A percentile compares a stretch with the other conserved stretches of the same genome.
phyloP scores from a whole-genome alignment of 805 yeast species.

The Maudiozyma serrabonitensis region DNA sequence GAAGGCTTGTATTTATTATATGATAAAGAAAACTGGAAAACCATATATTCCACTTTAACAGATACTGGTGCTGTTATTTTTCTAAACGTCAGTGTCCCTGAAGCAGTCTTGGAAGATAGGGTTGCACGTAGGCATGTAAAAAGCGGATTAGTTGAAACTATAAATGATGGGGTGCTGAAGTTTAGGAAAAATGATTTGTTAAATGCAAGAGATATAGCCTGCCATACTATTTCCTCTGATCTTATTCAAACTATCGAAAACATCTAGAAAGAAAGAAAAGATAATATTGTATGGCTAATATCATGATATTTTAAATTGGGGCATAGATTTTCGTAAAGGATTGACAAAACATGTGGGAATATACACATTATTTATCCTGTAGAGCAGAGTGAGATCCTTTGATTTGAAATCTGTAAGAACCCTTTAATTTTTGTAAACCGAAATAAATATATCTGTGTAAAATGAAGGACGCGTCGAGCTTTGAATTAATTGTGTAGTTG shows the following conservation, averaged over 20 bases:
- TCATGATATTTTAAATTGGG: not conserved
- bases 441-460: too few relatives aligned
- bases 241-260: constrained; percentile 8
- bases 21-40: constrained; percentile 48
- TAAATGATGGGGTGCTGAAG: constrained; percentile 43
- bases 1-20: constrained; percentile 72
- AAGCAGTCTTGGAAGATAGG: constrained; percentile 40
- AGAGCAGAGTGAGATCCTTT: too few relatives aligned
- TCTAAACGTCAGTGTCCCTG: constrained; percentile 44
- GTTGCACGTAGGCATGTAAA: constrained; percentile 57
- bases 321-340: too few relatives aligned
- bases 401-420: too few relatives aligned
- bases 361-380: too few relatives aligned
- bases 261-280: not conserved
- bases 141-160: constrained; percentile 41
- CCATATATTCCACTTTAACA: constrained; percentile 10
- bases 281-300: not conserved
- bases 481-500: too few relatives aligned
- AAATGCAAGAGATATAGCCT: constrained; percentile 42
- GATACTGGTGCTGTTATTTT: constrained; percentile 31
- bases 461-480: too few relatives aligned
- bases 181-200: constrained; percentile 49
- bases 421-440: too few relatives aligned
- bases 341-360: too few relatives aligned
- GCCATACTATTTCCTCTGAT: constrained; percentile 12